Evolutionary conservation across 768 basidiomycete species (phyloP).

Genomic region (Harrya chromipes): DNA sequence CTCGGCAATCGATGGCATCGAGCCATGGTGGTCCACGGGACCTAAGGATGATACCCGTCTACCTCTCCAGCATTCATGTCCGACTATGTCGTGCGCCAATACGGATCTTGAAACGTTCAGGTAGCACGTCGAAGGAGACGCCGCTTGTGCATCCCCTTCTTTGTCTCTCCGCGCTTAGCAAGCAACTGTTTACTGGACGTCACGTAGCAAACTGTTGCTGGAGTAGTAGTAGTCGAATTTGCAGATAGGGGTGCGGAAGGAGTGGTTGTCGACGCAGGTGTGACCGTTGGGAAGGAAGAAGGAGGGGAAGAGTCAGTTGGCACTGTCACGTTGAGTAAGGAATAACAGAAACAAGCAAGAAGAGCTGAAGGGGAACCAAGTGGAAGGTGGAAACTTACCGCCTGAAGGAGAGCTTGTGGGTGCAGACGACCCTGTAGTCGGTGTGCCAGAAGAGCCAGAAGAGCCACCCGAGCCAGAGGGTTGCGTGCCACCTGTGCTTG

Average conservation of each 20-base stretch:
- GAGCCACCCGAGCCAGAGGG: constrained; percentile 2
- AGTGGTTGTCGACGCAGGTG: background rate
- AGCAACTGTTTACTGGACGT: constrained; percentile 4
- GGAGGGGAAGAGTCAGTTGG: constrained; percentile 21
- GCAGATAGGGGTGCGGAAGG: constrained; percentile 9
- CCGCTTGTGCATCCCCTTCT: constrained; percentile 20
- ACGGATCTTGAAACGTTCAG: background rate
- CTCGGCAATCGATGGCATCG: too few species aligned
- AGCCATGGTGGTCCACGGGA: constrained; percentile 10
- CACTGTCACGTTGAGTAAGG: constrained; percentile 24
- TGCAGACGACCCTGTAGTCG: constrained; percentile 11
- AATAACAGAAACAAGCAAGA: constrained; percentile 1
- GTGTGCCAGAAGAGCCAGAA: constrained; percentile 11
- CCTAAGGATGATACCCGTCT: background rate
- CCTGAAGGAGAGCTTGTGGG: constrained; percentile 13
- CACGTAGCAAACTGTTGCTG: constrained; percentile 19
- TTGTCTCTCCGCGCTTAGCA: constrained; percentile 17
- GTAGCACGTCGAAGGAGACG: constrained; percentile 20
- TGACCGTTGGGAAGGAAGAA: constrained; percentile 5
- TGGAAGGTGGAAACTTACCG: constrained; percentile 13
- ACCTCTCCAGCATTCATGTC: background rate
- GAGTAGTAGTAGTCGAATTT: background rate
- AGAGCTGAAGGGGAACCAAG: background rate
- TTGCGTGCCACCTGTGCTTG: constrained; percentile 17
- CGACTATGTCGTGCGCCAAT: background rate